Conservation (phyloP, 345 rosid genomes). For the Lumnitzera racemosa region DNA sequence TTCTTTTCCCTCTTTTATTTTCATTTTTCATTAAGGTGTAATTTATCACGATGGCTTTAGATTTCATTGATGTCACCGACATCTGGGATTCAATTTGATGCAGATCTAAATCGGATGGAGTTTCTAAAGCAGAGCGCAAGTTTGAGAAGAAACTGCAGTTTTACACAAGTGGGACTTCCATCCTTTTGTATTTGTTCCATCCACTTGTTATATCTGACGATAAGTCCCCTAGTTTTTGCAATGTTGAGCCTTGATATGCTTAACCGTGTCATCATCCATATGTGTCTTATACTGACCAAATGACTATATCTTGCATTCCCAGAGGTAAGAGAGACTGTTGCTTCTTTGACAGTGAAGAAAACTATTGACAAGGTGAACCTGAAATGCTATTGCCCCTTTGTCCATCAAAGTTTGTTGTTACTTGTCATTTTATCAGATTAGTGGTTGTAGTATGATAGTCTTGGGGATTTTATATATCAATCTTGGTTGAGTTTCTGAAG, state of each 20-base stretch:
- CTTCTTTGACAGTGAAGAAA: constrained; percentile 48
- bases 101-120: constrained; percentile 8
- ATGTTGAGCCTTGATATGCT: not conserved
- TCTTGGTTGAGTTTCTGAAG: too few relatives aligned
- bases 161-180: constrained; percentile 37
- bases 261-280: not conserved
- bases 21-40: not conserved
- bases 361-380: constrained; percentile 39
- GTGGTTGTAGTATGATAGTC: not conserved
- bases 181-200: not conserved
- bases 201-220: not conserved
- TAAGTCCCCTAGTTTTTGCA: not conserved
- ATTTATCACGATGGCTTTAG: not conserved
- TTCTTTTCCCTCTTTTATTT: not conserved
- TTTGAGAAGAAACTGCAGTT: constrained; percentile 53
- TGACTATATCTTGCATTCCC: not conserved
- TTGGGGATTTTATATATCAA: not conserved
- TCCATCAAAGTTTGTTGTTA: not conserved
- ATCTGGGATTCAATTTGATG: not conserved
- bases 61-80: not conserved
- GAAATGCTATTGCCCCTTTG: constrained; percentile 1
- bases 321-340: constrained; percentile 60
- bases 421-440: not conserved
- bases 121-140: constrained; percentile 40
- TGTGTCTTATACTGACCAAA: not conserved